phyloP scores from a whole-genome alignment of 2,329 filamentous ascomycete species.

The Penicillium thymicola region DNA sequence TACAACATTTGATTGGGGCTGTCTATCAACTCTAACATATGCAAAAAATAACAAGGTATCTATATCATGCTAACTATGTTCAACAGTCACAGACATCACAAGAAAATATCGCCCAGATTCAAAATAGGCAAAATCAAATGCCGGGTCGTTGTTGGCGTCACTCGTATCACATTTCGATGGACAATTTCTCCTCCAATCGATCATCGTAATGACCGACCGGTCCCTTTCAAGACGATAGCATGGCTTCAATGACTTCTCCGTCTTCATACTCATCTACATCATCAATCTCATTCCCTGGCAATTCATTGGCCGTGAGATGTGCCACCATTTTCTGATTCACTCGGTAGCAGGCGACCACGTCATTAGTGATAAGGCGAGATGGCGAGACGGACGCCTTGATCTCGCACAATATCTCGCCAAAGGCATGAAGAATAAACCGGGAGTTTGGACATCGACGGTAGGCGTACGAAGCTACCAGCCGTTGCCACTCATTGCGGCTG shows the following conservation, averaged over 20 bases:
- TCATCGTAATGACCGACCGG: constrained; percentile 18
- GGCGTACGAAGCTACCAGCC: constrained; percentile 39
- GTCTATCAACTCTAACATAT: neutral
- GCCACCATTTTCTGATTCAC: constrained; percentile 32
- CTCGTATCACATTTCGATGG: constrained; percentile 25
- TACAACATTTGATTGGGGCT: neutral
- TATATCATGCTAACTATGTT: neutral
- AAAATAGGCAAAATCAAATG: constrained; percentile 15
- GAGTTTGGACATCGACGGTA: constrained; percentile 27
- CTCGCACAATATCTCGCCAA: constrained; percentile 34
- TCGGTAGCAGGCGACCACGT: constrained; percentile 30
- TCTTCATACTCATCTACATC: constrained; percentile 28
- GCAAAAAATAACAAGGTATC: neutral
- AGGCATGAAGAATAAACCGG: constrained; percentile 31
- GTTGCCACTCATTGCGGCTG: constrained; percentile 30
- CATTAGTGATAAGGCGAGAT: constrained; percentile 27
- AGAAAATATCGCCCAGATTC: neutral
- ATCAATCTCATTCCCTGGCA: constrained; percentile 11
- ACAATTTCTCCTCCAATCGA: constrained; percentile 21
- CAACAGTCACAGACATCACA: neutral
- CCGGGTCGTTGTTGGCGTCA: neutral
- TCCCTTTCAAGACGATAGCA: constrained; percentile 19
- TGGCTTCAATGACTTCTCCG: constrained; percentile 29
- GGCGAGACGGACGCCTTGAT: constrained; percentile 29
- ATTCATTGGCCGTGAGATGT: constrained; percentile 25